Base-by-base conservation (phyloP, 345 rosid species). In the Xanthoceras sorbifolium region DNA sequence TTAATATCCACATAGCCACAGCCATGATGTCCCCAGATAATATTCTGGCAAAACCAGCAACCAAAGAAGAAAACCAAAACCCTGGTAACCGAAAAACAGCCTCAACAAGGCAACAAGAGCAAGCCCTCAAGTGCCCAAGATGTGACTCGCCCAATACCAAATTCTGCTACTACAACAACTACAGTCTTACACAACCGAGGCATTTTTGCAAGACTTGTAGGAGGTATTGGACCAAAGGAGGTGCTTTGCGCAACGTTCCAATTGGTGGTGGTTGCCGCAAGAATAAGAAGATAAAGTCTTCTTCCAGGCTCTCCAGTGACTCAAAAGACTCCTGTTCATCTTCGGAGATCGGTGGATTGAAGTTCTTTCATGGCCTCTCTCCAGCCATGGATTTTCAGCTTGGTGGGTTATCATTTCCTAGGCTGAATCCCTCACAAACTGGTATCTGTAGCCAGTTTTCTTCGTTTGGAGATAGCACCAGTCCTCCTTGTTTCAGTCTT, bases 151-250 rank as follows among this genome's bases (percentile, higher is more conserved):
- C 90, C 76, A 93, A 93, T 89, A 93, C 97, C 64, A 93, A 91
- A 69, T 91, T 91, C 90, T 91, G 97, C 80, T 93, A 93, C 90
- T 93, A 87, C 93, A 93, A 93, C 90, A 93, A 93, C 84, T 93
- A 93, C 90, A 91, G 96, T 87, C 94, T 93, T 74, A 82, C 89
- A 36, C 97, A 91, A 74, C 97, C 97, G 8, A 86, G 97, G 44
- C 92, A 93, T 87, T 93, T 91, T 80, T 93, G 97, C 85, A 93
- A 91, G 85, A 88, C 89, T 74, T 93, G 97, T 23, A 79, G 94
- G 25, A 84, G 96, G 74, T 93, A 93, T 88, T 93, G 97, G 97
- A 93, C 97, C 36, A 87, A 85, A 78, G 96, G 93, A 38, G 97
- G 97, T 1, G 85, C 97, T 79, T 79, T 93, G 11, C 90, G 97